Percentiles rank a stretch among this genome's conserved stretches.
Evolutionary conservation across 306 rosid genomes (phyloP).

Genomic region (Sicyos baderoa): DNA sequence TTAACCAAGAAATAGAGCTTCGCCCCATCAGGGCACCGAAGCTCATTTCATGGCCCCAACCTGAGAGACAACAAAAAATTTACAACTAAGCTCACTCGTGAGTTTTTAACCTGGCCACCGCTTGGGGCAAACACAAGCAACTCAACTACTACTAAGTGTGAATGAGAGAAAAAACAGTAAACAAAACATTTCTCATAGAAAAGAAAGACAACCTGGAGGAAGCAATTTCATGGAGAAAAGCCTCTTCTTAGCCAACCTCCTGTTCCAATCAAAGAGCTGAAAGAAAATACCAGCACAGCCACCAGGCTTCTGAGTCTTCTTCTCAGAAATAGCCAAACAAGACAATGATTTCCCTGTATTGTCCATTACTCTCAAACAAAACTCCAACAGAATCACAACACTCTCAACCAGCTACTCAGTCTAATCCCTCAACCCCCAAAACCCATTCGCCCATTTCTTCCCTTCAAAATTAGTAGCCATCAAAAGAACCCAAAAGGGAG

Average conservation of each 20-base stretch:
- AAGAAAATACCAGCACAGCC: slow-evolving; percentile 86
- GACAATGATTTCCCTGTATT: slow-evolving; percentile 38
- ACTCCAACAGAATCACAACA: neutral
- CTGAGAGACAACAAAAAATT: no score
- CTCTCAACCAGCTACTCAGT: neutral
- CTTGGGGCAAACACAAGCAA: no score
- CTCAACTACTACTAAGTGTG: neutral
- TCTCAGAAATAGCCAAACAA: slow-evolving; percentile 58
- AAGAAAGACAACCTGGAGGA: slow-evolving; percentile 50
- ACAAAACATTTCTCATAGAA: neutral
- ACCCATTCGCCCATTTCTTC: neutral
- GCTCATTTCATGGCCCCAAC: no score
- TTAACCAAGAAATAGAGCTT: no score
- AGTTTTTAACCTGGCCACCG: no score
- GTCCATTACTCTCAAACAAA: slow-evolving; percentile 46
- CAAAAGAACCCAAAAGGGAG: slow-evolving; percentile 2
- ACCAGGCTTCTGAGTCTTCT: slow-evolving; percentile 54
- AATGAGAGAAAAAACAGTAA: neutral
- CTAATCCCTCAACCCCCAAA: neutral
- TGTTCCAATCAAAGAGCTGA: slow-evolving; percentile 90
- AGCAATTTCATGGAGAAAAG: slow-evolving; percentile 71
- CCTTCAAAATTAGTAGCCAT: neutral
- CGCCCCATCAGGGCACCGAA: no score
- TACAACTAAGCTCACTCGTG: no score
- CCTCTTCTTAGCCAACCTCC: slow-evolving; percentile 68